These are phyloP conservation scores for Kuraishia borneana DNA, from an alignment of 805 yeast species.

Conservation along the genomic window DNA sequence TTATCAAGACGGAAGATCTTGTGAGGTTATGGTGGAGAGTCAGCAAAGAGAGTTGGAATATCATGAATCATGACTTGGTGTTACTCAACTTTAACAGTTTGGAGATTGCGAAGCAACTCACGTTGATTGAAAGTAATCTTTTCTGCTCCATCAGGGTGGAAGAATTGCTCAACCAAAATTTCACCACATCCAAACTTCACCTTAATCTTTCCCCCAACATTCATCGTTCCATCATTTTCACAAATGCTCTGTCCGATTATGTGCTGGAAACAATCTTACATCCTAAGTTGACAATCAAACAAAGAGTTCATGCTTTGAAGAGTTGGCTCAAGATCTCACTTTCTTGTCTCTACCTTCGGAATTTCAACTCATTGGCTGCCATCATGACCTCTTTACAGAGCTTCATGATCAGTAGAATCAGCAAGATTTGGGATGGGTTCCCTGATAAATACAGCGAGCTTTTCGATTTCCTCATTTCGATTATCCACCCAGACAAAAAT, in stretches of 20 bases:
- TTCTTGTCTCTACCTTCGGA: slow-evolving; percentile 61
- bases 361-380: slow-evolving; percentile 71
- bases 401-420: slow-evolving; percentile 53
- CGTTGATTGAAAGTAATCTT: slow-evolving; percentile 58
- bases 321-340: slow-evolving; percentile 68
- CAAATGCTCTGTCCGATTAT: slow-evolving; percentile 62
- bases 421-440: slow-evolving; percentile 44
- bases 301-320: slow-evolving; percentile 43
- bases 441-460: slow-evolving; percentile 50
- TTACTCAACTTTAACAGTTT: slow-evolving; percentile 52
- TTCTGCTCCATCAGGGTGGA: slow-evolving; percentile 53
- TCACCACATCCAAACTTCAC: slow-evolving; percentile 46
- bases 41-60: slow-evolving; percentile 47
- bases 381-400: slow-evolving; percentile 70
- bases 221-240: slow-evolving; percentile 48
- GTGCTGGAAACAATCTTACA: slow-evolving; percentile 60
- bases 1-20: slow-evolving; percentile 22
- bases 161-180: slow-evolving; percentile 57
- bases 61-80: slow-evolving; percentile 39
- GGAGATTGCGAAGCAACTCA: slow-evolving; percentile 69
- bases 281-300: slow-evolving; percentile 34
- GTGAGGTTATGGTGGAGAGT: slow-evolving; percentile 36
- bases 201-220: slow-evolving; percentile 54
- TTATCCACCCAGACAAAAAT: slow-evolving; percentile 68
- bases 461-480: slow-evolving; percentile 51